Conservation (phyloP, 1,284 basidiomycete genomes). For the Sanghuangporus baumii region DNA sequence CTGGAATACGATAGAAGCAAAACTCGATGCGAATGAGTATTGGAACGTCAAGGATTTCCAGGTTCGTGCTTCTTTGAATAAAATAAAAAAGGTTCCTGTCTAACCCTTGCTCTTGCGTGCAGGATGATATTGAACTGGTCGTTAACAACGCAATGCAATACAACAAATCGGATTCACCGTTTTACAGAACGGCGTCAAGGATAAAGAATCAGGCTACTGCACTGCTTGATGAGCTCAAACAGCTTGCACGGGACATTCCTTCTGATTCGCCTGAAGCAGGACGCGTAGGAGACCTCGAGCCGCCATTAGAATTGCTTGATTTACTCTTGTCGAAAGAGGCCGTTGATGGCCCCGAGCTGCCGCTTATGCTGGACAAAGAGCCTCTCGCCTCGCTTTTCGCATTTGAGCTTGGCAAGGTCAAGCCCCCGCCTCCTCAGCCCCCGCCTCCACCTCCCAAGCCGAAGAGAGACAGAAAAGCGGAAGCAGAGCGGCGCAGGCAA, state of each 20-base stretch:
- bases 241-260: slow-evolving; percentile 20
- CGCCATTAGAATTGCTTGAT: slow-evolving; percentile 48
- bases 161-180: slow-evolving; percentile 72
- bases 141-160: slow-evolving; percentile 84
- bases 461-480: slow-evolving; percentile 37
- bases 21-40: slow-evolving; percentile 77
- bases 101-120: background rate
- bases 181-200: slow-evolving; percentile 68
- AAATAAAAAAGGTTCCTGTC: background rate
- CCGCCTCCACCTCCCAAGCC: slow-evolving; percentile 26
- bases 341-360: slow-evolving; percentile 47
- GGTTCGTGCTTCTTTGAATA: slow-evolving; percentile 36
- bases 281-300: slow-evolving; percentile 66
- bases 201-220: slow-evolving; percentile 58
- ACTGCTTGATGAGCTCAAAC: slow-evolving; percentile 57
- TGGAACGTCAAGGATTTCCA: slow-evolving; percentile 72
- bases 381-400: slow-evolving; percentile 65
- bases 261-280: slow-evolving; percentile 7
- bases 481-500: slow-evolving; percentile 31
- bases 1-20: slow-evolving; percentile 78
- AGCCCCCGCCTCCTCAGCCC: slow-evolving; percentile 46
- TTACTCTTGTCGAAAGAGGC: slow-evolving; percentile 46
- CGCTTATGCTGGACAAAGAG: slow-evolving; percentile 41
- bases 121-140: slow-evolving; percentile 83
- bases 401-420: slow-evolving; percentile 58